phyloP scores from a whole-genome alignment of 495 filamentous ascomycete species.

The Aspergillus biplanus region DNA sequence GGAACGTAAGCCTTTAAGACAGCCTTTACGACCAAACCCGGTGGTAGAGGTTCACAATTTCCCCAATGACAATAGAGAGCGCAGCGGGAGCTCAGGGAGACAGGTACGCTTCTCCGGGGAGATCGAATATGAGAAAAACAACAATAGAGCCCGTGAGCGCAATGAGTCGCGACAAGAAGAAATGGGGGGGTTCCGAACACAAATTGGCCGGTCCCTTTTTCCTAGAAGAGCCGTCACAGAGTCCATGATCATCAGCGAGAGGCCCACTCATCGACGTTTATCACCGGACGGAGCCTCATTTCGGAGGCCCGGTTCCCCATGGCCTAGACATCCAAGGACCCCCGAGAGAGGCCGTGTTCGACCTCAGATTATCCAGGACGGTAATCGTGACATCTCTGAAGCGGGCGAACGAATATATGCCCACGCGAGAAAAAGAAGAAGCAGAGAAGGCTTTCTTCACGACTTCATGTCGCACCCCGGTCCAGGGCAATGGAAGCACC shows the following conservation, averaged over 20 bases:
- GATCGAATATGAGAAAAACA: conserved; percentile 17
- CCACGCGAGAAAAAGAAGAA: conserved; percentile 20
- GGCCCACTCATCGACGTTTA: conserved; percentile 2
- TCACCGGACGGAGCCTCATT: conserved; percentile 3
- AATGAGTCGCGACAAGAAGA: background rate
- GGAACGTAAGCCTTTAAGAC: conserved; percentile 27
- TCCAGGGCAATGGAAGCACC: conserved; percentile 12
- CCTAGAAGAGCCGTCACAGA: background rate
- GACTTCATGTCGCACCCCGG: conserved; percentile 15
- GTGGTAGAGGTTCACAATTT: conserved; percentile 24
- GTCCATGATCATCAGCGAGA: background rate
- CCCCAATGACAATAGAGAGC: conserved; percentile 8
- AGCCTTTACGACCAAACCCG: conserved; percentile 10
- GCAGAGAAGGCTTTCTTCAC: conserved; percentile 11
- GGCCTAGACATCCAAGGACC: background rate
- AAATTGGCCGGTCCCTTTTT: background rate
- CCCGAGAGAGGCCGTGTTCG: conserved; percentile 10
- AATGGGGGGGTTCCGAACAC: background rate
- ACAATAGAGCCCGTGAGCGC: conserved; percentile 7
- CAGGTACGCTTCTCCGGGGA: conserved; percentile 27
- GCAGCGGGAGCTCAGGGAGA: conserved; percentile 10
- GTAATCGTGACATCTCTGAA: conserved; percentile 24
- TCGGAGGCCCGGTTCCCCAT: background rate
- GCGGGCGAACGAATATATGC: conserved; percentile 23
- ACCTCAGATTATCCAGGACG: conserved; percentile 30